Evolutionary conservation across 192 early-diverging fungal genomes (phyloP), one percentile per base, ranked within the genome.

Genomic region (Podila verticillata): DNA sequence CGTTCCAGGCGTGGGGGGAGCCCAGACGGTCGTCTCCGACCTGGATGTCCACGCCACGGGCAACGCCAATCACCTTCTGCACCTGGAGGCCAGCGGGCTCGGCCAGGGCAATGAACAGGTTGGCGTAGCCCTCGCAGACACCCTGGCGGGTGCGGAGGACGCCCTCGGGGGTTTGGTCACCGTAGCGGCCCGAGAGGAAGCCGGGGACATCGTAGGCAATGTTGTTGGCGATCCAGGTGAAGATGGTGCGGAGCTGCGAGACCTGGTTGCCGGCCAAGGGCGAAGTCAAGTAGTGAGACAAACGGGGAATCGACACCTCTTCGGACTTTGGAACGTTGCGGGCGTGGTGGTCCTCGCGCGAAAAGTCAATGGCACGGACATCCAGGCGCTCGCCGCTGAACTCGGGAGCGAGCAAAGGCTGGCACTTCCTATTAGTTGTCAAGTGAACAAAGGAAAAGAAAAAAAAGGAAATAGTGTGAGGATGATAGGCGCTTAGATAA

Each of bases 101-200:
- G 17, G 86, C 82, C 4, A 90, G 75, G n/a, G 82, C 85, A 56
- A 84, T 67, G 72, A 84, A 90, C 26, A 90, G 64, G 35, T 82
- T 85, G 22, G 87, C 66, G 70, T 89, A 90, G 17, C 89, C 88
- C 61, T 86, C 89, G 65, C 88, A 89, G 64, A 90, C 88, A 31
- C 75, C 80, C 61, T 66, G 36, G 30, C 89, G 75, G 35, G 35
- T 73, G 10, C 68, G 72, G 29, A 88, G 70, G 9, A 85, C 83
- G 51, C 73, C 77, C 3, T 81, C 75, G 57, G 87, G 57, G 4
- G 60, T 31, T 19, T 82, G 75, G 61, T 70, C 65, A 32, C 54
- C 58, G 34, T 61, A 66, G 6, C 65, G 61, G 7, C 82, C 82
- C 31, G 68, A 69, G 35, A 88, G 60, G 47, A 83, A 85, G 26